phyloP scores from a whole-genome alignment of 306 rosid genomes.

The Trifolium repens region DNA sequence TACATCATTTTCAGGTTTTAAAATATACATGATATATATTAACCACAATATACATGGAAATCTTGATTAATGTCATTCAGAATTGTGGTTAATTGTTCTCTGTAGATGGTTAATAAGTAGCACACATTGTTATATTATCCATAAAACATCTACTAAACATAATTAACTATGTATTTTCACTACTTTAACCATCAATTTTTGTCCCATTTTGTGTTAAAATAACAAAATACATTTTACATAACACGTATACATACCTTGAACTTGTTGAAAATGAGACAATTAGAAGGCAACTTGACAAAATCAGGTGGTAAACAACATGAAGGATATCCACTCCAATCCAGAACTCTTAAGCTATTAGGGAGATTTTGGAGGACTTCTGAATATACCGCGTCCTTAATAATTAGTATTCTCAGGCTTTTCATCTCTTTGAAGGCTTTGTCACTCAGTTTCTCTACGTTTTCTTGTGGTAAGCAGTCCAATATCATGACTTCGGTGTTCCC shows the following conservation, averaged over 20 bases:
- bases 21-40: too few species aligned
- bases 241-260: conserved; percentile 1
- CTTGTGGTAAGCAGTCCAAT: conserved; percentile 6
- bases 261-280: conserved; percentile 5
- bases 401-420: conserved; percentile 17
- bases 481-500: not conserved
- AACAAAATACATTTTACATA: not conserved
- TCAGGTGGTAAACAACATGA: not conserved
- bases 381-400: not conserved
- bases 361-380: conserved; percentile 15
- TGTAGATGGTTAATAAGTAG: too few species aligned
- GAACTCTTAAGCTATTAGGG: conserved; percentile 7
- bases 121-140: too few species aligned
- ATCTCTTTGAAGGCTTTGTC: conserved; percentile 18
- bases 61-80: too few species aligned
- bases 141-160: too few species aligned
- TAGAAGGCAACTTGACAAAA: conserved; percentile 5
- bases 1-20: too few species aligned
- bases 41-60: too few species aligned
- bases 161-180: too few species aligned
- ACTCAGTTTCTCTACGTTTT: not conserved
- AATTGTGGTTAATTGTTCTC: too few species aligned
- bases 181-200: not conserved
- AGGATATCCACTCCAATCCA: conserved; percentile 22
- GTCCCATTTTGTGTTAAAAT: too few species aligned